Evolutionary conservation across 179 eudicot genomes (phyloP), one percentile per base, ranked within the genome.

Genomic region (Camellia oleifera): DNA sequence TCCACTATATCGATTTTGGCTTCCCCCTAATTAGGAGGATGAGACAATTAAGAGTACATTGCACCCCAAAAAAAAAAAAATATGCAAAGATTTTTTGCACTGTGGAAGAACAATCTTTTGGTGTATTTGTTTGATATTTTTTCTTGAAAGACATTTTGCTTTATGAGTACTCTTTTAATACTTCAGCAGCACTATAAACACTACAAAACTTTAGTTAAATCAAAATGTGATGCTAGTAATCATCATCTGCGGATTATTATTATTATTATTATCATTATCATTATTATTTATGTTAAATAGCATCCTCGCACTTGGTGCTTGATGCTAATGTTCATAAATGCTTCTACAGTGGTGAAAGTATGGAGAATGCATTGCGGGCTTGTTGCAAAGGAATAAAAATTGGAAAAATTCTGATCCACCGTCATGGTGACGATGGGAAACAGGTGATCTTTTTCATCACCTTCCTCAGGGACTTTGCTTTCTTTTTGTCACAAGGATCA

Each of bases 381-480:
- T 96, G 99, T 85, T 96, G 99, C 89, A 94, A 96, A 80, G 99
- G 99, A 77, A 96, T 96, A 80, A 96, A 96, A 87, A 96, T 96
- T 77, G 99, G 99, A 67, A 96, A 96, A 86, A 94, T 96, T 60
- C 89, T 96, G 69, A 96, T 96, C 85, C 99, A 96, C 84, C 93
- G 98, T 75, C 96, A 92, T 81, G 98, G 99, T 81, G 99, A 96
- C 85, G 84, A 96, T 85, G 98, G 99, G 83, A 90, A 96, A 82
- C 97, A 96, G 98, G 99, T 95, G 20, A 26, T 72, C 10, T 52
- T 23, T 53, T 72, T 72, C 1, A 5, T 8, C 62, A 12, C n/a
- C 75, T 72, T 20, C 62, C 62, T 23, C 3, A 13, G 5, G 2
- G 69, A 62, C 44, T 13, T 53, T 53, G 11, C 40, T 72, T 14